Conservation (phyloP, 352 stramenopile species). For the Phytopythium sindhum region DNA sequence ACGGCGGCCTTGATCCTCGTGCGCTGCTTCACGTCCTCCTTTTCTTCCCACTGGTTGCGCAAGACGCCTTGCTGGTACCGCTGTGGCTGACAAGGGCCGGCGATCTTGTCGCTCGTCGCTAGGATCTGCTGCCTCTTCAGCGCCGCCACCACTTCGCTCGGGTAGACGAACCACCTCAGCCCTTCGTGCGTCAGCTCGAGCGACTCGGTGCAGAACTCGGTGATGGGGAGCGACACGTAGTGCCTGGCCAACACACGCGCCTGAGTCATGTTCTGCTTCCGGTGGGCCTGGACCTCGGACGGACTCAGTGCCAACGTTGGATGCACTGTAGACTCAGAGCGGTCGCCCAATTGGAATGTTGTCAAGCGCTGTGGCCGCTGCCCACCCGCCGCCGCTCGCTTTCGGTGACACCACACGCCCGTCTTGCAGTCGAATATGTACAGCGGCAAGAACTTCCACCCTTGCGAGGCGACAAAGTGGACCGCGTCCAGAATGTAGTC, state of each 20-base stretch:
- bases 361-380: not conserved
- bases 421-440: conserved; percentile 95
- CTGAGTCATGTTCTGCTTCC: not conserved
- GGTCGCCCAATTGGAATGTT: not conserved
- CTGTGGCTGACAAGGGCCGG: conserved; percentile 30
- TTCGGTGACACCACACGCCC: conserved; percentile 85
- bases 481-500: conserved; percentile 93
- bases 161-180: conserved; percentile 38
- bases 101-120: conserved; percentile 13
- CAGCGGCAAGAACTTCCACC: conserved; percentile 91
- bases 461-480: conserved; percentile 91
- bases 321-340: not conserved
- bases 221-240: not conserved
- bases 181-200: conserved; percentile 21
- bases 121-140: conserved; percentile 19
- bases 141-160: conserved; percentile 24
- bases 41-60: conserved; percentile 18
- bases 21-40: not conserved
- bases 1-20: not conserved
- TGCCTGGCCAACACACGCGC: not conserved
- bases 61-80: conserved; percentile 24
- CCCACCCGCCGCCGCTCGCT: not conserved
- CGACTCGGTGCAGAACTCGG: conserved; percentile 13
- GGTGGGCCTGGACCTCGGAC: not conserved
- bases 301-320: not conserved